phyloP scores from a whole-genome alignment of 306 rosid species.

The Citrullus amarus region DNA sequence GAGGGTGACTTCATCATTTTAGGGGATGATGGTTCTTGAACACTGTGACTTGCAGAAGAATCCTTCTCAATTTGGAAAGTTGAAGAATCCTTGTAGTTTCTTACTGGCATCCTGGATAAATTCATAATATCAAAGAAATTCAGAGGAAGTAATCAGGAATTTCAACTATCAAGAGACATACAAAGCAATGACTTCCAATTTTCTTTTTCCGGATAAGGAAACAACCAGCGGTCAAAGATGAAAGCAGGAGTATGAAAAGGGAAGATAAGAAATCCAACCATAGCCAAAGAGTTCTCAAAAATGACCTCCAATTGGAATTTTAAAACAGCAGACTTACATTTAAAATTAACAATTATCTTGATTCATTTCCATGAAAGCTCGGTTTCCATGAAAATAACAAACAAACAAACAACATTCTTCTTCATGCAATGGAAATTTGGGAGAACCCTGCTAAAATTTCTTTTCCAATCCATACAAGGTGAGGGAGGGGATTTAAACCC shows the following conservation, averaged over 20 bases:
- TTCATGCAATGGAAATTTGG: background rate
- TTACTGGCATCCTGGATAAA: conserved; percentile 74
- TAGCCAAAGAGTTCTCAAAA: background rate
- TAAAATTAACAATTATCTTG: background rate
- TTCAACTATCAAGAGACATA: background rate
- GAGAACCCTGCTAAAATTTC: background rate
- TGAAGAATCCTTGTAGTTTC: conserved; percentile 80
- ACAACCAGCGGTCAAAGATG: background rate
- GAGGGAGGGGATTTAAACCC: background rate
- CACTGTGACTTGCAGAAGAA: conserved; percentile 76
- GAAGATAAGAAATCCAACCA: background rate
- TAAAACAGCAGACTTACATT: background rate
- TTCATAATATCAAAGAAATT: background rate
- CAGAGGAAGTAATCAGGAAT: background rate
- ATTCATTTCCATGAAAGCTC: background rate
- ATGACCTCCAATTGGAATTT: background rate
- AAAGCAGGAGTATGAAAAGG: background rate
- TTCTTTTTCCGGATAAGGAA: background rate
- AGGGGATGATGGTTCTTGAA: conserved; percentile 95
- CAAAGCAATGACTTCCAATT: background rate
- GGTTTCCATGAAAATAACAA: background rate
- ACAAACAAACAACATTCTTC: background rate
- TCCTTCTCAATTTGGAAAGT: conserved; percentile 94
- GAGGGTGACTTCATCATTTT: conserved; percentile 89
- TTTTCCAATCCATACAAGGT: background rate